Evolutionary conservation across 371 early-diverging fungal species (phyloP), one percentile per base, ranked within the genome.

Genomic region (Mortierella polycephala): DNA sequence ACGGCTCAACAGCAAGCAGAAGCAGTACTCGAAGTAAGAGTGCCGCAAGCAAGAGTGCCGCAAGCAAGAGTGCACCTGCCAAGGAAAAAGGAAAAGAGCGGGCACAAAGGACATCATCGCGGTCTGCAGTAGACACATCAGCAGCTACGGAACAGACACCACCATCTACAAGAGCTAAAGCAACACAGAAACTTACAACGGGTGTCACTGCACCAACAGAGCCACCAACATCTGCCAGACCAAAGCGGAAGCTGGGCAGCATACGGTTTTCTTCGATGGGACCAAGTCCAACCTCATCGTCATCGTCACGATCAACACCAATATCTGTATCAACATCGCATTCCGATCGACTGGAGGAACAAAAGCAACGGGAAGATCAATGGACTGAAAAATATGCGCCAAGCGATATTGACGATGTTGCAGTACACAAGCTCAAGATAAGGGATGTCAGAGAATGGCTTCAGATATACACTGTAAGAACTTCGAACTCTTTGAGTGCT

Each of bases 361-460:
- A 12, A 57, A 47, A 18, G 9, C 57, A 21, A 50, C 30, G 44
- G 1, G 66, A 66, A 6, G 77, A 71, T 23, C 72, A 71, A 10
- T 76, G 71, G 77, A 45, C 67, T 0, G 77, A 76, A 41, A 76
- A 68, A 53, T 68, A 76, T 51, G 69, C 77, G 14, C 77, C 77
- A 7, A 57, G 23, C 23, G 56, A 52, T 14, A 76, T 64, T 8
- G 20, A 18, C 13, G 89, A 92, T n/a, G 72, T 91, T 41, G 90
- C 89, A 0, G 83, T 92, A 9, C 82, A 92, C 71, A 60, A 72
- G 21, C 74, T 57, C 50, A 91, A 90, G 64, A 64, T 89, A 13
- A 69, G 53, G 0, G 84, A 89, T 52, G 88, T 92, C 12, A 80
- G 88, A 13, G 69, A 71, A 7, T 91, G 92, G 92, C 79, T 92